These are phyloP conservation scores for Clitopilus passeckerianus DNA, from an alignment of 768 basidiomycete genomes.

Conservation along the genomic window DNA sequence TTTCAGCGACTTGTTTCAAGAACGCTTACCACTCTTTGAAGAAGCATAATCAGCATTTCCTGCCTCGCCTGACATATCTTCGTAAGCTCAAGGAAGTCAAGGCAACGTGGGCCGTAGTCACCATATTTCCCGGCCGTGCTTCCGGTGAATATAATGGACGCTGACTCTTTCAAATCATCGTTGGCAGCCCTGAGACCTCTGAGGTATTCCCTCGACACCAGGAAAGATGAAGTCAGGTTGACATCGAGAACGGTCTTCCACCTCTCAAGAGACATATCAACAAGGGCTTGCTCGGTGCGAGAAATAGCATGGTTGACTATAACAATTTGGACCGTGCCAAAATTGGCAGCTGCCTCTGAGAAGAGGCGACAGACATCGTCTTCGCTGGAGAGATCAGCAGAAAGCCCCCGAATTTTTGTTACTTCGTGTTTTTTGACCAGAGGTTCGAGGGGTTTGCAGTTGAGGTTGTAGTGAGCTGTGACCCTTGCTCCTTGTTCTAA, in stretches of 20 bases:
- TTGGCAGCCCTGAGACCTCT: constrained; percentile 33
- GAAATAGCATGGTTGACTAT: constrained; percentile 62
- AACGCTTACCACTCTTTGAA: constrained; percentile 56
- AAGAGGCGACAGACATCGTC: constrained; percentile 48
- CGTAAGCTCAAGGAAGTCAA: background rate
- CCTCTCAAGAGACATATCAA: constrained; percentile 53
- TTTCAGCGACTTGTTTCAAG: too few species aligned
- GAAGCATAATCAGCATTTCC: constrained; percentile 64
- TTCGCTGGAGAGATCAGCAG: constrained; percentile 61
- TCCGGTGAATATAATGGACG: constrained; percentile 61
- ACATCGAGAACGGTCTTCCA: constrained; percentile 59
- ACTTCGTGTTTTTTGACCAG: constrained; percentile 32
- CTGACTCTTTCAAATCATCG: constrained; percentile 44
- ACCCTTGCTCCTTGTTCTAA: constrained; percentile 69
- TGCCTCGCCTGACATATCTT: constrained; percentile 36
- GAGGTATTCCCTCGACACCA: constrained; percentile 62
- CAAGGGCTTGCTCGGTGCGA: constrained; percentile 40
- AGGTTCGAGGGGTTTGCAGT: constrained; percentile 31
- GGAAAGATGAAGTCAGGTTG: constrained; percentile 65
- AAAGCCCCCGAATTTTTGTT: constrained; percentile 29
- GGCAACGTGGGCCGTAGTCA: constrained; percentile 6
- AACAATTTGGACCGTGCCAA: constrained; percentile 50
- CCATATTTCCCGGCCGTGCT: constrained; percentile 73
- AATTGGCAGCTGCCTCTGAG: constrained; percentile 27
- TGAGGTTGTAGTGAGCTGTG: constrained; percentile 67